Evolutionary conservation across 345 rosid genomes (phyloP), one percentile per base, ranked within the genome.

Genomic region (Camelina laxa): DNA sequence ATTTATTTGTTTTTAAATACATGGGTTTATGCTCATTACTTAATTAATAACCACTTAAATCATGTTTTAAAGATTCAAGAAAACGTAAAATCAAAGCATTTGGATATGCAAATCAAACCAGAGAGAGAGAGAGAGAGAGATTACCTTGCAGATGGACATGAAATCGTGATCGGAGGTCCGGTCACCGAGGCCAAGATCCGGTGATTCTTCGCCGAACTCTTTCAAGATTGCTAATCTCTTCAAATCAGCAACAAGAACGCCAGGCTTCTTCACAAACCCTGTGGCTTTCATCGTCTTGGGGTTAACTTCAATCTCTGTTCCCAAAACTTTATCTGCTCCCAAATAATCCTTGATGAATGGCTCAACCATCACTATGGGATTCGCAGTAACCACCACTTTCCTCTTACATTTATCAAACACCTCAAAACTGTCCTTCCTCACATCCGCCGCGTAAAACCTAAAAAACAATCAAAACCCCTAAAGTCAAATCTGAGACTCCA

Each of bases 141-240:
- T 6, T 27, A 92, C 99, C 97, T 95, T 90, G 92, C 99, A 95
- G 74, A 92, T 75, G 50, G 96, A 79, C 99, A 95, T 92, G 90
- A 90, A 95, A 81, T 89, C 96, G 30, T 92, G 94, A 75, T 95
- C 98, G 1, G 97, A 84, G 39, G 84, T 74, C 10, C 99, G 92
- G 75, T 95, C 99, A 7, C 99, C 99, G 50, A 95, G 78, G 20
- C 99, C 98, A 20, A 95, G 75, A 81, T 92, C 94, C 0, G 99
- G 98, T 1, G 85, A 55, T 1, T 83, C 87, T 0, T 87, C 89
- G 0, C 89, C 91, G 11, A 95, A 95, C 79, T 95, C 99, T 61
- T 89, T 85, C 67, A 84, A 51, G 56, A 95, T 75, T 16, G 99
- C 94, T 55, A 88, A n/a, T 72, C 84, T 88, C 85, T 95, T 95